Conservation (phyloP, 164 flowering plant species). For the Umbilicus rupestris region DNA sequence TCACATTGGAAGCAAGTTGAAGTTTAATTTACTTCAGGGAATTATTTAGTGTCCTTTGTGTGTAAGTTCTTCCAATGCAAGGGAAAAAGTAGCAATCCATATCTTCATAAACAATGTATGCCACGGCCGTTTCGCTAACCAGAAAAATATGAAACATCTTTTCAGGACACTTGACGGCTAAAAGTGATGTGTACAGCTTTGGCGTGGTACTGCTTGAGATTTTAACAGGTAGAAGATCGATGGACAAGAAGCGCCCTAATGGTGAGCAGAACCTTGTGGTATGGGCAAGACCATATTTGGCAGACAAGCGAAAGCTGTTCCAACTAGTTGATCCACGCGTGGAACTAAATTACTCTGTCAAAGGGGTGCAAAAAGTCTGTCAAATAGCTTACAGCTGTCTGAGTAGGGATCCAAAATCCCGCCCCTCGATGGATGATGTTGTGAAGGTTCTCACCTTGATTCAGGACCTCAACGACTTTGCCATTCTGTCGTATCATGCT, state of each 20-base stretch:
- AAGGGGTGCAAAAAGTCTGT: slow-evolving; percentile 74
- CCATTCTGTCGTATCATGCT: slow-evolving; percentile 50
- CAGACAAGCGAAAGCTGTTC: slow-evolving; percentile 62
- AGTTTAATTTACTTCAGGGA: too few species aligned
- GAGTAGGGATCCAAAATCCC: slow-evolving; percentile 64
- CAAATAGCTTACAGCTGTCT: slow-evolving; percentile 77
- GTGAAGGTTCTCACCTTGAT: slow-evolving; percentile 63
- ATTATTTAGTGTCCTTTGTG: too few species aligned
- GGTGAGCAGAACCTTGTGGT: slow-evolving; percentile 83
- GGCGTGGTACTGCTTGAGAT: slow-evolving; percentile 94
- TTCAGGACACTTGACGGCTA: slow-evolving; percentile 89
- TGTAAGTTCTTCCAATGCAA: too few species aligned
- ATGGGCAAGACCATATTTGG: slow-evolving; percentile 74
- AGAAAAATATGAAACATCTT: not conserved
- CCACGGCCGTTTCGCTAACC: too few species aligned
- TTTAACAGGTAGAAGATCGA: slow-evolving; percentile 82
- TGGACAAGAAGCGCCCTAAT: slow-evolving; percentile 88
- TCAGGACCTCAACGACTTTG: slow-evolving; percentile 75
- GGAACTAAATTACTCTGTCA: slow-evolving; percentile 74
- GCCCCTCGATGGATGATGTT: slow-evolving; percentile 84
- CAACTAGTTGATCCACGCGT: slow-evolving; percentile 79
- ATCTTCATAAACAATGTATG: too few species aligned
- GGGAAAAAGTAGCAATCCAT: too few species aligned
- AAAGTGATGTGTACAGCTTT: slow-evolving; percentile 87
- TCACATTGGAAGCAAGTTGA: too few species aligned